phyloP scores from a whole-genome alignment of 768 basidiomycete species.

The Tulasnella sp. region DNA sequence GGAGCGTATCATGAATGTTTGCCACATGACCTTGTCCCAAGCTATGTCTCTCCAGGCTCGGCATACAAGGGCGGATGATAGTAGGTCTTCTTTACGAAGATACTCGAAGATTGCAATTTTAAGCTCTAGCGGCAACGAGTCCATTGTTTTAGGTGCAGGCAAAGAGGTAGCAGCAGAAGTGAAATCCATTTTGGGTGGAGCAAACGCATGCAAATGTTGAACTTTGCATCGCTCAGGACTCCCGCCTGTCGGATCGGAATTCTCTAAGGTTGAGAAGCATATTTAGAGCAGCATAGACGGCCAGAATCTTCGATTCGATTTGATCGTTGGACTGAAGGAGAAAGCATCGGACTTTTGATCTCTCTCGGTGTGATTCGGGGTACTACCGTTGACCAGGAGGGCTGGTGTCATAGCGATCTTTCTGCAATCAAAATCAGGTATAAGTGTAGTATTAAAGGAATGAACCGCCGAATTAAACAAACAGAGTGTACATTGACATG shows the following conservation, averaged over 20 bases:
- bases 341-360: no score
- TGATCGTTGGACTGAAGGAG: no score
- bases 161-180: not conserved
- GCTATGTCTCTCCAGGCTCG: not conserved
- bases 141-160: not conserved
- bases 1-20: not conserved
- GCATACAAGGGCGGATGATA: not conserved
- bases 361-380: no score
- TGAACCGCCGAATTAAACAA: no score
- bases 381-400: no score
- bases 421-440: no score
- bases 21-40: not conserved
- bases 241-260: slow-evolving; percentile 95
- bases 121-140: not conserved
- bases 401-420: no score
- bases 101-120: not conserved
- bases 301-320: no score
- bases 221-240: slow-evolving; percentile 42
- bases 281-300: no score
- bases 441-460: no score
- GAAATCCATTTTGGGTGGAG: not conserved
- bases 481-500: no score
- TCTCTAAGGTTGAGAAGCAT: slow-evolving; percentile 99
- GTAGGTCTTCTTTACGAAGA: not conserved
- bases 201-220: slow-evolving; percentile 10